Evolutionary conservation across 257 asterid species (phyloP).

Genomic region (Nicotiana tabacum): DNA sequence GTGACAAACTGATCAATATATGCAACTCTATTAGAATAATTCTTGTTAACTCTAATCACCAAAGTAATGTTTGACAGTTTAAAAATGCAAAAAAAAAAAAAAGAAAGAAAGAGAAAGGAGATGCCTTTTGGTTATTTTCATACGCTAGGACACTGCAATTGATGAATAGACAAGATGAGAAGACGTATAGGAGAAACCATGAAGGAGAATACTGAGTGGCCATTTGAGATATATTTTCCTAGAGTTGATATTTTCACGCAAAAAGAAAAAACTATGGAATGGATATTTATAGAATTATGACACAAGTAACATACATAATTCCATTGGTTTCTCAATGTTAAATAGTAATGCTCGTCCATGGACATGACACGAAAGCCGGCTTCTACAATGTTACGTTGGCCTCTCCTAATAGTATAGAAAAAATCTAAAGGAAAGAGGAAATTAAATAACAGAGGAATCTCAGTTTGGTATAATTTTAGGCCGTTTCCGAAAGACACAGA

Average conservation of each 20-base stretch:
- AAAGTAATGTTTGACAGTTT: neutral
- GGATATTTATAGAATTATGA: neutral
- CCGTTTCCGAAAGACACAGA: neutral
- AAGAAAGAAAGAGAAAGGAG: neutral
- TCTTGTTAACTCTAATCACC: neutral
- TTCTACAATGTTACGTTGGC: neutral
- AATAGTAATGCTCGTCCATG: neutral
- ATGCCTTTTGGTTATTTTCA: constrained; percentile 35
- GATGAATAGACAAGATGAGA: constrained; percentile 17
- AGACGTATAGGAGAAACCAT: constrained; percentile 21
- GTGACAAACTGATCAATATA: too few relatives aligned
- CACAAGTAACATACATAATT: neutral
- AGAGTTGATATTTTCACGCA: neutral
- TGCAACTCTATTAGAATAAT: too few relatives aligned
- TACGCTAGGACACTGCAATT: constrained; percentile 29
- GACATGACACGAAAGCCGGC: neutral
- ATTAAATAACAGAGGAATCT: neutral
- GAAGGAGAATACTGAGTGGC: constrained; percentile 10
- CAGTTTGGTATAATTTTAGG: neutral
- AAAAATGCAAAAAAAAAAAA: neutral
- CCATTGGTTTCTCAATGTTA: neutral
- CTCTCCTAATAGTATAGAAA: neutral
- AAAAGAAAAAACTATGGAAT: neutral
- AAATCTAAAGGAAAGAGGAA: neutral
- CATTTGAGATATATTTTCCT: constrained; percentile 8